A percentile compares a stretch with the other conserved stretches of the same genome.
These are phyloP conservation scores for Harringtonia lauricola DNA, from an alignment of 2,329 filamentous ascomycete genomes.

Conservation along the genomic window DNA sequence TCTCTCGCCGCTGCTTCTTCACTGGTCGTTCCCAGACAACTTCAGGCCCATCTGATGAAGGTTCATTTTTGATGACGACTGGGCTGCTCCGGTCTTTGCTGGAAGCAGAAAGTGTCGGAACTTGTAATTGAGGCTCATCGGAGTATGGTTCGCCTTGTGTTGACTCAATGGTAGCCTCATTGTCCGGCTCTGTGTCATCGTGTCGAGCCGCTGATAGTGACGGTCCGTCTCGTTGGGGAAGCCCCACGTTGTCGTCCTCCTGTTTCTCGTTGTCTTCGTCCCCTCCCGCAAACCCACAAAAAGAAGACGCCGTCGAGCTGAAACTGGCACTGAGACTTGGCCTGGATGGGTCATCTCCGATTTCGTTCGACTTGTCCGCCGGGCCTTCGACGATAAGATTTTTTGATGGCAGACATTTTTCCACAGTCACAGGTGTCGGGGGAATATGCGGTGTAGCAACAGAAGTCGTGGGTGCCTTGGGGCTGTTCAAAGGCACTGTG, in stretches of 20 bases:
- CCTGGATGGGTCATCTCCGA: background rate
- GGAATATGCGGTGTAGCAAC: background rate
- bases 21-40: conserved; percentile 38
- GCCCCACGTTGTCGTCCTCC: background rate
- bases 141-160: conserved; percentile 9
- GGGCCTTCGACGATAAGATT: background rate
- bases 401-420: background rate
- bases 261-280: background rate
- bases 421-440: background rate
- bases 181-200: background rate
- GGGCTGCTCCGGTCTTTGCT: background rate
- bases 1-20: conserved; percentile 32
- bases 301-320: background rate
- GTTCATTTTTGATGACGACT: conserved; percentile 34
- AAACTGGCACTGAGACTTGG: conserved; percentile 7
- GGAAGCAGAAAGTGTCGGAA: background rate
- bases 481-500: background rate
- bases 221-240: background rate
- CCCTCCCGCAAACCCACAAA: background rate
- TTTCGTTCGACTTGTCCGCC: background rate
- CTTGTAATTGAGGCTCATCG: background rate
- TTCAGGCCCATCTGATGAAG: conserved; percentile 40
- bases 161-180: conserved; percentile 3
- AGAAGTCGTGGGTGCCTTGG: background rate
- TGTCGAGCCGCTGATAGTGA: background rate